Conservation (phyloP, 1,139 yeast species). For the Lodderomyces jiufengensis region DNA sequence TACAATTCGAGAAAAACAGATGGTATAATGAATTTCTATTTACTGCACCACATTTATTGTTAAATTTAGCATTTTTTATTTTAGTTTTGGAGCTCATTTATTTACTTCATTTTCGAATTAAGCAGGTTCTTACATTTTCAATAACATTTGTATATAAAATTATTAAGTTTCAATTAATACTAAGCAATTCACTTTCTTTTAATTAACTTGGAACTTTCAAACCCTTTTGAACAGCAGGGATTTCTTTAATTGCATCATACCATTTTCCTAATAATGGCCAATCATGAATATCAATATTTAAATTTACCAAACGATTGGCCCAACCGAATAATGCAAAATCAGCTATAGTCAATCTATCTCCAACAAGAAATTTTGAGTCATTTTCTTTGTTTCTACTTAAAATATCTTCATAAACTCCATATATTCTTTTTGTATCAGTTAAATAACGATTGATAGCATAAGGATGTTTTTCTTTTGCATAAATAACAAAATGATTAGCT, state of each 20-base stretch:
- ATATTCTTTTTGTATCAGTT: constrained; percentile 50
- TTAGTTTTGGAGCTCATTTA: too few species aligned
- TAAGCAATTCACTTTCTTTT: too few species aligned
- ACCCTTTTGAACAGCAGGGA: constrained; percentile 40
- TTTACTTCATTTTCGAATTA: too few species aligned
- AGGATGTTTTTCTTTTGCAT: constrained; percentile 46
- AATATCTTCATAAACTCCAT: constrained; percentile 49
- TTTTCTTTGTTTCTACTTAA: constrained; percentile 34
- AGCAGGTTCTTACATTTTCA: too few species aligned
- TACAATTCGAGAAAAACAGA: too few species aligned
- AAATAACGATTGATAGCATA: constrained; percentile 51
- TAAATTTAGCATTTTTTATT: too few species aligned
- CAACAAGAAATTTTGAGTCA: constrained; percentile 8
- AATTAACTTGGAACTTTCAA: constrained; percentile 3
- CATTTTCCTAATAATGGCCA: constrained; percentile 45
- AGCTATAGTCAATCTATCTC: constrained; percentile 41
- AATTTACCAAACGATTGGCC: constrained; percentile 17
- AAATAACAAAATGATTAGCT: constrained; percentile 42
- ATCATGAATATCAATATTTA: constrained; percentile 36
- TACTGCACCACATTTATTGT: too few species aligned
- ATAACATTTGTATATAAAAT: too few species aligned
- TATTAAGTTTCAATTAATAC: too few species aligned
- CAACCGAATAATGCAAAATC: constrained; percentile 48
- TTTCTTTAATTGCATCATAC: constrained; percentile 34
- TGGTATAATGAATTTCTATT: too few species aligned